Evolutionary conservation across 129 eudicot genomes (phyloP).

Genomic region (Escallonia herrerae): DNA sequence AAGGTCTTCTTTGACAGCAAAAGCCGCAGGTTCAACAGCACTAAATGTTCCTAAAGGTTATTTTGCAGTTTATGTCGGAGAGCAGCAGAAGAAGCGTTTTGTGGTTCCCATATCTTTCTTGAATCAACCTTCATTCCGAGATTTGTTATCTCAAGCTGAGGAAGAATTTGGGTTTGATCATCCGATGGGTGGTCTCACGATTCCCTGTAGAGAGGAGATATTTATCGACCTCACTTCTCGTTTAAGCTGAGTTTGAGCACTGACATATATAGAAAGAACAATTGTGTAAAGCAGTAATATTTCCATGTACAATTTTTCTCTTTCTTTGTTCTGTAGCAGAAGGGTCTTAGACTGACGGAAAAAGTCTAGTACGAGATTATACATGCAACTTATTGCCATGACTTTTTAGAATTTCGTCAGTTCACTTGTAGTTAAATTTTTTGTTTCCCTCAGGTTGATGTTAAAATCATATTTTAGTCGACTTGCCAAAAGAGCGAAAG

Average conservation of each 20-base stretch:
- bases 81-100: constrained; percentile 22
- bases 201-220: constrained; percentile 31
- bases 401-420: no score
- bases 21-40: no score
- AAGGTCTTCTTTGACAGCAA: not conserved
- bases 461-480: no score
- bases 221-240: constrained; percentile 23
- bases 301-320: no score
- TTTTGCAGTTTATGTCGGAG: constrained; percentile 31
- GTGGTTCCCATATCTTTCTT: constrained; percentile 28
- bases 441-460: no score
- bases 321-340: no score
- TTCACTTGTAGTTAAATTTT: no score
- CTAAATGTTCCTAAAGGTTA: constrained; percentile 28
- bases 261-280: not conserved
- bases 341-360: no score
- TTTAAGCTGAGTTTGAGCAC: constrained; percentile 1
- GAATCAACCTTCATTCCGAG: constrained; percentile 32
- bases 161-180: constrained; percentile 35
- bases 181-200: constrained; percentile 36
- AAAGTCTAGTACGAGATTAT: no score
- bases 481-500: no score
- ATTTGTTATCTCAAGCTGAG: constrained; percentile 27
- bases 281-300: not conserved
- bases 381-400: no score